These are phyloP conservation scores for Serendipita sp. DNA, from an alignment of 768 basidiomycete genomes.

Conservation along the genomic window DNA sequence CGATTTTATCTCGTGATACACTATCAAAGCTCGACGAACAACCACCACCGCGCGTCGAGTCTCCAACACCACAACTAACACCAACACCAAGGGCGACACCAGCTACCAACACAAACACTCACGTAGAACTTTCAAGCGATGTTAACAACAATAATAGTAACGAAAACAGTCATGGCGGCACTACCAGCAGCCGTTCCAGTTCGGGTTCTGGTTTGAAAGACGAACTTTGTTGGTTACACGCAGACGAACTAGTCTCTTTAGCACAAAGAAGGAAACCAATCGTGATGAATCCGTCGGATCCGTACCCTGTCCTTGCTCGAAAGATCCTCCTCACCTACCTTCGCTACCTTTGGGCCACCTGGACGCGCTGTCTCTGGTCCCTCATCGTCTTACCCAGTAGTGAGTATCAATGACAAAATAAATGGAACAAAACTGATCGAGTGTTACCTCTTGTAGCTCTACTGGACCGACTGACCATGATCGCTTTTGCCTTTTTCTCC, in stretches of 20 bases:
- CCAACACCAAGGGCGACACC: too few species aligned
- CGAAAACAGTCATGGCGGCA: too few species aligned
- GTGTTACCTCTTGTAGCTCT: constrained; percentile 7
- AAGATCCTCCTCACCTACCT: constrained; percentile 8
- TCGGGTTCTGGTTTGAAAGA: background rate
- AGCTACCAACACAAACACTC: too few species aligned
- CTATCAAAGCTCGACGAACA: too few species aligned
- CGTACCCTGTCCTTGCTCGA: constrained; percentile 7
- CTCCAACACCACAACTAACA: too few species aligned
- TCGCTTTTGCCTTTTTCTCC: constrained; percentile 12
- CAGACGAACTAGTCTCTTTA: constrained; percentile 13
- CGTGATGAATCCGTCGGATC: background rate
- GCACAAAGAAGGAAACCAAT: constrained; percentile 6
- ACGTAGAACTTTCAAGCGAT: too few species aligned
- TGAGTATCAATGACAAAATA: constrained; percentile 2
- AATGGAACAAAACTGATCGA: background rate
- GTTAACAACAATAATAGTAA: too few species aligned
- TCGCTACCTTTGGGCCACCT: constrained; percentile 10
- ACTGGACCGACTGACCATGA: constrained; percentile 11
- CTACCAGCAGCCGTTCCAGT: background rate
- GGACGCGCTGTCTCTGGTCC: constrained; percentile 10
- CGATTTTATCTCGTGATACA: too few species aligned
- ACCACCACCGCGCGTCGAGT: too few species aligned
- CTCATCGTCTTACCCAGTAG: constrained; percentile 11
- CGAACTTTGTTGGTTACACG: constrained; percentile 6